phyloP scores from a whole-genome alignment of 305 asterid species.

The Ilex paraguariensis region DNA sequence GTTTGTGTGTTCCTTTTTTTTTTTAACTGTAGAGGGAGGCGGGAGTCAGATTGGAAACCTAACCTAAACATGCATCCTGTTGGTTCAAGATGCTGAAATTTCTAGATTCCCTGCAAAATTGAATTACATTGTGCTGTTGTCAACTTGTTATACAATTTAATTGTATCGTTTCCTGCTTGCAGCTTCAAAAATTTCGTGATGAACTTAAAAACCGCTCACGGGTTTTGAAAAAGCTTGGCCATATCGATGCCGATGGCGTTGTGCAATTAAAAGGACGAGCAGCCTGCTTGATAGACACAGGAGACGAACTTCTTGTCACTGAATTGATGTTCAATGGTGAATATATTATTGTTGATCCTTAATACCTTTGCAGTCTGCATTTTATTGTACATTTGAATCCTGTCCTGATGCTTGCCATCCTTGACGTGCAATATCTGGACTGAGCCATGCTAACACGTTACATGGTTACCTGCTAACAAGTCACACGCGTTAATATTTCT shows the following conservation, averaged over 20 bases:
- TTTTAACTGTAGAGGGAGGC: too few species aligned
- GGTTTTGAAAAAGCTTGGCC: slow-evolving; percentile 87
- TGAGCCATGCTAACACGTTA: neutral
- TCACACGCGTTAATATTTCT: too few species aligned
- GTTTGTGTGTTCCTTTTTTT: too few species aligned
- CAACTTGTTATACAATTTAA: too few species aligned
- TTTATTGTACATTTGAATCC: neutral
- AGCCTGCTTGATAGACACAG: slow-evolving; percentile 98
- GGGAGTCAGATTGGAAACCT: too few species aligned
- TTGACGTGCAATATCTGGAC: neutral
- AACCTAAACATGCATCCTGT: too few species aligned
- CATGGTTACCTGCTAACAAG: too few species aligned
- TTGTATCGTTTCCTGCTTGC: slow-evolving; percentile 16
- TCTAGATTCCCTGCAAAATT: too few species aligned
- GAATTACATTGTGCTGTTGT: too few species aligned
- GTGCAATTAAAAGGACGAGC: slow-evolving; percentile 97
- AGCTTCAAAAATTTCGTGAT: slow-evolving; percentile 98
- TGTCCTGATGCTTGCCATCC: neutral
- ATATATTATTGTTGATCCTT: slow-evolving; percentile 13
- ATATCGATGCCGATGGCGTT: slow-evolving; percentile 79
- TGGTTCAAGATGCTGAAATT: too few species aligned
- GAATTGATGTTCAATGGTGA: slow-evolving; percentile 96
- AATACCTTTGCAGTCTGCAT: slow-evolving; percentile 6
- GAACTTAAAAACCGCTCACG: slow-evolving; percentile 96
- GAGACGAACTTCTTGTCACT: slow-evolving; percentile 98